Percentiles rank a stretch among this genome's conserved stretches.
Conservation (phyloP, 139 green algal species). For the Penium margaritaceum region DNA sequence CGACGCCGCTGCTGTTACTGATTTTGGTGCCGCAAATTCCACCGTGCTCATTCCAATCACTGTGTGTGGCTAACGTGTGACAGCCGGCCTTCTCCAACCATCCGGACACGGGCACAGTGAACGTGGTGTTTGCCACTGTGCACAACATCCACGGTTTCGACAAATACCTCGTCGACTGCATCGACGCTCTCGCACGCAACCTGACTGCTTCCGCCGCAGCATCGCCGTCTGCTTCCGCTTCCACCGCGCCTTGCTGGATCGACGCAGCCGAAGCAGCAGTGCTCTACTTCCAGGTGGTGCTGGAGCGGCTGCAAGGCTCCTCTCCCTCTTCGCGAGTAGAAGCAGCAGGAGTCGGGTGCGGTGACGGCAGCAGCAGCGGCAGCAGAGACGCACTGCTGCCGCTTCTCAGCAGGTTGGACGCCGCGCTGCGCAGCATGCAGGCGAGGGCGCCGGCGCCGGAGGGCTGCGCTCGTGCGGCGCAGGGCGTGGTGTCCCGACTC, state of each 20-base stretch:
- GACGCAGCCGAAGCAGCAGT: not conserved
- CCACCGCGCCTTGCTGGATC: not conserved
- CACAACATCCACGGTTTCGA: constrained; percentile 26
- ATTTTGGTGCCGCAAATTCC: not conserved
- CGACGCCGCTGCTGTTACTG: not conserved
- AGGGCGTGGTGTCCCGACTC: constrained; percentile 1
- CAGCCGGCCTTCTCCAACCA: constrained; percentile 39
- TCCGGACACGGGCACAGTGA: constrained; percentile 16
- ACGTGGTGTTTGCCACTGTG: constrained; percentile 23
- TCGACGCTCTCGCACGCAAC: constrained; percentile 4
- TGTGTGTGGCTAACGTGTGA: no score
- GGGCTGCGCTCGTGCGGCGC: not conserved
- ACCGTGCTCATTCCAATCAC: no score
- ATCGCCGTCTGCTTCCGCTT: not conserved
- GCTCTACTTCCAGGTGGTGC: not conserved
- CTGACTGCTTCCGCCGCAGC: not conserved
- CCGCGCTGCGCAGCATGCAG: constrained; percentile 7
- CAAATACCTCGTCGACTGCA: constrained; percentile 23
- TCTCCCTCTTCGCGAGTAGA: no score
- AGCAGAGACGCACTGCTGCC: not conserved
- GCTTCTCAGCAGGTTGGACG: not conserved
- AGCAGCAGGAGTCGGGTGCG: no score
- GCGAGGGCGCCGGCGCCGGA: constrained; percentile 11
- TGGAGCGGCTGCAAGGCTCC: constrained; percentile 5
- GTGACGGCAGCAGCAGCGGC: not conserved